These are phyloP conservation scores for Tympanopsis confertula DNA, from an alignment of 2,329 filamentous ascomycete species.

Conservation along the genomic window DNA sequence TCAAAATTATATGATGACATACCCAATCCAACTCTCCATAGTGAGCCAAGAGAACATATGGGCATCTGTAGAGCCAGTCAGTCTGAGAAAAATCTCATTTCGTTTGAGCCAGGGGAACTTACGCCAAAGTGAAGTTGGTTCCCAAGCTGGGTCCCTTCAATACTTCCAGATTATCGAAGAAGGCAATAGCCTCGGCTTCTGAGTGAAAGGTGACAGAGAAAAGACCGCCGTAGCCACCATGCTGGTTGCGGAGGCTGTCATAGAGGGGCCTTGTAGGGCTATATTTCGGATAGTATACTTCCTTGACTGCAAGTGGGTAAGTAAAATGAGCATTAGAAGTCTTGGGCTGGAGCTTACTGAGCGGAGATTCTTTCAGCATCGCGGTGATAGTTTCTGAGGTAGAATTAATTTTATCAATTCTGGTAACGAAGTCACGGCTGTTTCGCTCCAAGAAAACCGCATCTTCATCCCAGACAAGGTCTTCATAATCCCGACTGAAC, in stretches of 20 bases:
- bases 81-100: too few species aligned
- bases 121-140: constrained; percentile 50
- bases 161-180: constrained; percentile 50
- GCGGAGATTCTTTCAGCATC: constrained; percentile 26
- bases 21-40: constrained; percentile 54
- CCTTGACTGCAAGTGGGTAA: constrained; percentile 33
- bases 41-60: constrained; percentile 54
- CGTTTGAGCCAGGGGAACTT: too few species aligned
- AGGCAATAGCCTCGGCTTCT: constrained; percentile 39
- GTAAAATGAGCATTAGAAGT: constrained; percentile 2
- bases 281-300: constrained; percentile 52
- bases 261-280: constrained; percentile 40
- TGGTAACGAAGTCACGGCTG: constrained; percentile 58
- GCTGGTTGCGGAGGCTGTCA: constrained; percentile 42
- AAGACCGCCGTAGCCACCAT: constrained; percentile 52
- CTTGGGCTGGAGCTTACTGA: constrained; percentile 21
- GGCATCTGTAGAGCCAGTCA: too few species aligned
- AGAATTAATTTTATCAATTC: constrained; percentile 55
- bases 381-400: constrained; percentile 48
- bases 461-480: constrained; percentile 64
- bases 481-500: constrained; percentile 40
- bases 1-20: constrained; percentile 10
- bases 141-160: constrained; percentile 54
- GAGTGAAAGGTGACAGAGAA: constrained; percentile 48
- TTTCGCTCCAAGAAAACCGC: constrained; percentile 66